phyloP scores from a whole-genome alignment of 352 stramenopile species.

The Globisporangium nodosum region DNA sequence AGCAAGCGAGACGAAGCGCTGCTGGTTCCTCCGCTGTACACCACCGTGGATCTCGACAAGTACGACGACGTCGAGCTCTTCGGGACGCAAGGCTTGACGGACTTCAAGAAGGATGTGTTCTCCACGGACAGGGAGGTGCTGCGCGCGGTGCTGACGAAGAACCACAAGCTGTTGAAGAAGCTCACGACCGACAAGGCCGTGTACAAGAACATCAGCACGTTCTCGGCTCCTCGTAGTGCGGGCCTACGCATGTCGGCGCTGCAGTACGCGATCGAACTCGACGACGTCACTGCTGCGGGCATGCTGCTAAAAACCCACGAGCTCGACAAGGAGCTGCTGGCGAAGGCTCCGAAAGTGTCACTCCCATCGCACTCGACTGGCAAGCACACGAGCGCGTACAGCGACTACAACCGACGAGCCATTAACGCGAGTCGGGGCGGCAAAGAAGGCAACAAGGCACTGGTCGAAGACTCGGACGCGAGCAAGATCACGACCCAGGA shows the following conservation, averaged over 20 bases:
- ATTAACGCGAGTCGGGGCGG: conserved; percentile 79
- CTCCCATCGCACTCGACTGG: conserved; percentile 71
- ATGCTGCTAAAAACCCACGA: conserved; percentile 43
- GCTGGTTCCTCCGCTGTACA: conserved; percentile 47
- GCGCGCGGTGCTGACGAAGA: conserved; percentile 59
- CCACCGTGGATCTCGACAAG: conserved; percentile 35
- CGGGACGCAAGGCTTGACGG: conserved; percentile 33
- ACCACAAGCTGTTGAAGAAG: conserved; percentile 66
- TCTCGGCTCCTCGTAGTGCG: conserved; percentile 33
- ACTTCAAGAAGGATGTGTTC: conserved; percentile 40
- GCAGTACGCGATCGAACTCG: conserved; percentile 55
- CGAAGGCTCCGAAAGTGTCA: conserved; percentile 41
- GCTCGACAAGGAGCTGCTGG: conserved; percentile 34
- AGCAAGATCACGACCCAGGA: not conserved
- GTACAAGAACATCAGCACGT: conserved; percentile 47
- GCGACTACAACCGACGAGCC: conserved; percentile 75
- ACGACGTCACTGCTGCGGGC: conserved; percentile 41
- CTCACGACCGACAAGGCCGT: conserved; percentile 41
- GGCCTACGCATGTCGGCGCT: conserved; percentile 44
- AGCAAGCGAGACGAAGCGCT: conserved; percentile 32
- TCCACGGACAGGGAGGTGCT: conserved; percentile 60
- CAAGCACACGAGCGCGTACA: conserved; percentile 70
- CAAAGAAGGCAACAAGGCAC: conserved; percentile 73
- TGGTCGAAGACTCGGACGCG: conserved; percentile 35
- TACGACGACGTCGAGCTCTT: conserved; percentile 57